Percentiles rank a stretch among this genome's conserved stretches.
Evolutionary conservation across 2,329 filamentous ascomycete species (phyloP).

Genomic region (Botryotinia calthae): DNA sequence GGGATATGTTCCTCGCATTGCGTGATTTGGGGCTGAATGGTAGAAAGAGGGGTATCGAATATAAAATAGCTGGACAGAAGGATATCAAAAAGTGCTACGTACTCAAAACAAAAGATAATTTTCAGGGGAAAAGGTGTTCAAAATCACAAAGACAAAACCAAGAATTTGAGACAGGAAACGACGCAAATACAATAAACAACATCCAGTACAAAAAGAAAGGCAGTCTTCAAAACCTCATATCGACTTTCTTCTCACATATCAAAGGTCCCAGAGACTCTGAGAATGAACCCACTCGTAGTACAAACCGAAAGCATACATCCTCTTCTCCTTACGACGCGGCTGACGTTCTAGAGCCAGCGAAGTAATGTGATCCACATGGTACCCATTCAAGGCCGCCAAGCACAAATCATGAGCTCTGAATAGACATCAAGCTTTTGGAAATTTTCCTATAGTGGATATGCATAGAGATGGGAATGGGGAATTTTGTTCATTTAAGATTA

Average conservation of each 20-base stretch:
- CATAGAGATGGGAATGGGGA: background rate
- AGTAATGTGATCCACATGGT: background rate
- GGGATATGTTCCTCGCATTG: background rate
- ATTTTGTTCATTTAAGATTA: background rate
- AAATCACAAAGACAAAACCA: background rate
- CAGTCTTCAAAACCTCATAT: background rate
- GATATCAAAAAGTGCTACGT: background rate
- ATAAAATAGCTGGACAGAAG: background rate
- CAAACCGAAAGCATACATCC: background rate
- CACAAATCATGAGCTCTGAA: background rate
- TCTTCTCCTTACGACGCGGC: background rate
- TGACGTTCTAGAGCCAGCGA: background rate
- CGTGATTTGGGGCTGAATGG: background rate
- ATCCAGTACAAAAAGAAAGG: background rate
- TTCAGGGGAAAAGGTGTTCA: background rate
- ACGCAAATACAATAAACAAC: background rate
- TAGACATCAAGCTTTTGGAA: conserved; percentile 1
- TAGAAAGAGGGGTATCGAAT: background rate
- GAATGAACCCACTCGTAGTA: background rate
- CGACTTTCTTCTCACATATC: background rate
- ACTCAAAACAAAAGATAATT: background rate
- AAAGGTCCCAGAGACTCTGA: background rate
- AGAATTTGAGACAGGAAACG: background rate
- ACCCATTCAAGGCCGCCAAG: background rate
- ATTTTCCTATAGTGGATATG: background rate